Evolutionary conservation across 2,329 filamentous ascomycete genomes (phyloP), one percentile per base, ranked within the genome.

Genomic region (Colletotrichum nymphaeae): DNA sequence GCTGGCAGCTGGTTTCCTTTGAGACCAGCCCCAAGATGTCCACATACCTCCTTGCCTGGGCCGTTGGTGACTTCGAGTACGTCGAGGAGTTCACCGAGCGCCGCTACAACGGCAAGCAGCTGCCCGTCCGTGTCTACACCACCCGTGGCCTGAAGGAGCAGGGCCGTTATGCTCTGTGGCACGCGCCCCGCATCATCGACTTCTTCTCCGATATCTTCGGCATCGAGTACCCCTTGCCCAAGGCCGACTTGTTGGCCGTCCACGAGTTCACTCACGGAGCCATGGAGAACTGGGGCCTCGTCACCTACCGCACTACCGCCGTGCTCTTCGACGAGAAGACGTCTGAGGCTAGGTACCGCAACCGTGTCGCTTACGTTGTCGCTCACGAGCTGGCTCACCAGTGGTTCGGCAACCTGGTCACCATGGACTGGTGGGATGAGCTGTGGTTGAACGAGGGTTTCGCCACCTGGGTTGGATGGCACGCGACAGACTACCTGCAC

Each of bases 301-400:
- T 99, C 72, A 98, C 97, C 37, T 99, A 98, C 85, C 91, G 95
- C 76, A 97, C 96, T 12, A 98, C 96, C 12, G 95, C 97, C 63
- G 93, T 99, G 32, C 89, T 99, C n/a, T 99, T 97, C 80, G 96
- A 99, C 79, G 95, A 97, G 82, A 92, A 95, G 81, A 94, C 93
- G 62, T 98, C 96, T 0, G 96, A 98, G 81, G 92, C 94, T 55
- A 92, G 92, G 76, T 98, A 96, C 86, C 95, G 95, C 84, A 98
- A 98, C 82, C 90, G 95, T 49, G 93, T 99, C 75, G 97, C 97
- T 37, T 98, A 99, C 79, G 95, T 98, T 69, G 95, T 98, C 63
- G 96, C 97, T n/a, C 97, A 99, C 84, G 97, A 99, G 83, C 88
- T 99, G 75, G 97, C 95, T 69, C 95, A 98, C 80, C 95, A 97